phyloP scores from a whole-genome alignment of 1,284 basidiomycete species.

The Apiotrichum siamense region DNA sequence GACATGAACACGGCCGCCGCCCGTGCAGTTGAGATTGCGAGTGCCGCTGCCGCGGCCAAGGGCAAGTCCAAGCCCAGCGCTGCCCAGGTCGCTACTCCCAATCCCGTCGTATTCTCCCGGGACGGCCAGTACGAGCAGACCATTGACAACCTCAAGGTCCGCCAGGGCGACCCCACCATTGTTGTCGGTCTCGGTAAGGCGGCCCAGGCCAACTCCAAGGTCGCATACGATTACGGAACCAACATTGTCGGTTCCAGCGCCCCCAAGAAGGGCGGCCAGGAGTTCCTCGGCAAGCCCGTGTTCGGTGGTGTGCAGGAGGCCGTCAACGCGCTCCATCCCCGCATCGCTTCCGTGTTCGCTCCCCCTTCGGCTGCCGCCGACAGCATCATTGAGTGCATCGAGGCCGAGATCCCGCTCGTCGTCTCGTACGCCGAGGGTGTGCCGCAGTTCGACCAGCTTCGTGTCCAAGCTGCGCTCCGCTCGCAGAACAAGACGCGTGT shows the following conservation, averaged over 20 bases:
- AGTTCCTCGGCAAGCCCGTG: constrained; percentile 83
- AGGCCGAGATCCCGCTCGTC: constrained; percentile 85
- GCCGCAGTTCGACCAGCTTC: constrained; percentile 50
- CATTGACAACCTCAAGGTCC: constrained; percentile 74
- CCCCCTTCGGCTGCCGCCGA: constrained; percentile 60
- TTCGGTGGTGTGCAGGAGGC: constrained; percentile 85
- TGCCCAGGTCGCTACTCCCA: background rate
- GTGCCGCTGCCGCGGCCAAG: background rate
- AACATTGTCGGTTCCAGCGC: constrained; percentile 93
- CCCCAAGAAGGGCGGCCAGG: constrained; percentile 85
- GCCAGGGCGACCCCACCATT: constrained; percentile 82
- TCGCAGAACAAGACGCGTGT: constrained; percentile 86
- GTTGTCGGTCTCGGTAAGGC: constrained; percentile 59
- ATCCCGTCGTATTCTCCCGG: constrained; percentile 13
- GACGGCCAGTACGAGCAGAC: constrained; percentile 60
- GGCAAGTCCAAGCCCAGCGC: background rate
- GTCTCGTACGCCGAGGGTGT: constrained; percentile 92
- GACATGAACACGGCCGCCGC: constrained; percentile 18
- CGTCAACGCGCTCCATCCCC: constrained; percentile 11
- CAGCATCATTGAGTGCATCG: constrained; percentile 88
- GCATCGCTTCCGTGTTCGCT: constrained; percentile 16
- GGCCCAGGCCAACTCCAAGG: constrained; percentile 9
- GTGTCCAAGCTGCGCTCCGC: constrained; percentile 80
- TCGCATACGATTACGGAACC: constrained; percentile 59
- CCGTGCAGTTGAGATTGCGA: constrained; percentile 13